Conservation (phyloP, 768 basidiomycete genomes). For the Podaxis mareebaensis region DNA sequence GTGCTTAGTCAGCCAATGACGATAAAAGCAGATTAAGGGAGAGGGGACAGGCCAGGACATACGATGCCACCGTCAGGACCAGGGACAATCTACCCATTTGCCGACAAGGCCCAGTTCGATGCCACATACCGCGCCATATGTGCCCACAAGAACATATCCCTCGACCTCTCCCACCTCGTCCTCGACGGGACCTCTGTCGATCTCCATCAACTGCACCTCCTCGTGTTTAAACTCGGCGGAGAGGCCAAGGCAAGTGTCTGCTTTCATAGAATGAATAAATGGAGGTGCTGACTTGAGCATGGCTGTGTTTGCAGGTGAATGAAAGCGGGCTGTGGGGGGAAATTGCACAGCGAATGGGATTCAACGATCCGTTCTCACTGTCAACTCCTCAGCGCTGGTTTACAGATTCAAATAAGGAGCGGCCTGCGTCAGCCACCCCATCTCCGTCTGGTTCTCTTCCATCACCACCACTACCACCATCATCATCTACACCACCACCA, state of each 20-base stretch:
- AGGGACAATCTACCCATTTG: slow-evolving; percentile 14
- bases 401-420: slow-evolving; percentile 5
- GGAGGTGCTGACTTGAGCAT: neutral
- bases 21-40: slow-evolving; percentile 2
- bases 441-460: slow-evolving; percentile 2
- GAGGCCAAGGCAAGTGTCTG: slow-evolving; percentile 7
- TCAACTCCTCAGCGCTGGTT: slow-evolving; percentile 11
- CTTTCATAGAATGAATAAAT: neutral
- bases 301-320: neutral
- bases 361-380: slow-evolving; percentile 12
- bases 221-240: slow-evolving; percentile 11
- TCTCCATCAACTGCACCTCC: slow-evolving; percentile 8
- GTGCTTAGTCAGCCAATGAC: slow-evolving; percentile 6
- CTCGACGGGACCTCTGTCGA: neutral
- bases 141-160: slow-evolving; percentile 11
- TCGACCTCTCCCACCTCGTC: slow-evolving; percentile 10
- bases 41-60: neutral
- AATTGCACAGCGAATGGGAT: slow-evolving; percentile 8
- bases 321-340: slow-evolving; percentile 12
- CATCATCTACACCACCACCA: neutral
- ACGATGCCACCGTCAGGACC: slow-evolving; percentile 15
- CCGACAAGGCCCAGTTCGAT: slow-evolving; percentile 15
- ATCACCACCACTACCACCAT: neutral
- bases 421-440: neutral
- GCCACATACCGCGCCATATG: slow-evolving; percentile 13